phyloP scores from a whole-genome alignment of 2,329 filamentous ascomycete genomes.

The Laburnicola sp. region DNA sequence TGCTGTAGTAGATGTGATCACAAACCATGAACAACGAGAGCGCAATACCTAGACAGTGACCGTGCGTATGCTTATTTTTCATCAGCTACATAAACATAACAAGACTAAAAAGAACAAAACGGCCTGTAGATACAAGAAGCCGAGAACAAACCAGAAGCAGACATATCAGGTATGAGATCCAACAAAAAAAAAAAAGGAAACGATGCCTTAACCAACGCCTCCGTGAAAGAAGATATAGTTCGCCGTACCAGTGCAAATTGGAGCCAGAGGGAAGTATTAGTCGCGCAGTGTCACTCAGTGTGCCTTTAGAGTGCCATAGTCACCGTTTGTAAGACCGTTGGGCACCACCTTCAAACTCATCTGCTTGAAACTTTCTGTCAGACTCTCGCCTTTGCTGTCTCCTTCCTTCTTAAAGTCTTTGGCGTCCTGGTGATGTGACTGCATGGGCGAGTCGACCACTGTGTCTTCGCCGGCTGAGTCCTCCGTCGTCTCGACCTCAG shows the following conservation, averaged over 20 bases:
- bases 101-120: too few relatives aligned
- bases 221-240: background rate
- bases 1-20: too few relatives aligned
- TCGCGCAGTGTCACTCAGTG: conserved; percentile 4
- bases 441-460: conserved; percentile 27
- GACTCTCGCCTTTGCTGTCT: conserved; percentile 24
- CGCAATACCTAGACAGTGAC: too few relatives aligned
- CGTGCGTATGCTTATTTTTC: too few relatives aligned
- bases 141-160: too few relatives aligned
- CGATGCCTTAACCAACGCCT: background rate
- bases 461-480: conserved; percentile 22
- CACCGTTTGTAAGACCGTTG: conserved; percentile 33
- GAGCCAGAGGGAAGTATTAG: conserved; percentile 10
- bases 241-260: conserved; percentile 15
- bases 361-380: conserved; percentile 30
- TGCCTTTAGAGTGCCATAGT: conserved; percentile 37
- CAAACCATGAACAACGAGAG: too few relatives aligned
- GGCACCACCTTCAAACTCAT: conserved; percentile 34
- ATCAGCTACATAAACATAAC: too few relatives aligned
- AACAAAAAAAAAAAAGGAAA: background rate
- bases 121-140: too few relatives aligned
- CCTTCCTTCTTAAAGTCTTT: conserved; percentile 7
- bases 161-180: too few relatives aligned
- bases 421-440: conserved; percentile 10
- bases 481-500: conserved; percentile 7